Evolutionary conservation across 768 basidiomycete species (phyloP), one percentile per base, ranked within the genome.

Genomic region (Dendrothele bispora): DNA sequence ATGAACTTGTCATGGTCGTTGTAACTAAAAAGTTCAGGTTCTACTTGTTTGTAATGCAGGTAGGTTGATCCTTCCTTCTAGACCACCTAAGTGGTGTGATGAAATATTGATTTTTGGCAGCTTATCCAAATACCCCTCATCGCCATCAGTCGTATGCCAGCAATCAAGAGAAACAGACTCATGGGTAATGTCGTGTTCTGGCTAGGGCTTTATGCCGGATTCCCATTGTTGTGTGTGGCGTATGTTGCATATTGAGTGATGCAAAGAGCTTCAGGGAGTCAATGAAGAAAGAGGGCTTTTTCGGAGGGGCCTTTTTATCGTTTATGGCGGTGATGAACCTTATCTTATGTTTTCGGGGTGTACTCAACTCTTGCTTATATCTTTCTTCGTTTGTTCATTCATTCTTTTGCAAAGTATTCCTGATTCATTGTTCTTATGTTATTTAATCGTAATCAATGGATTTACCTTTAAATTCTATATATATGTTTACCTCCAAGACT

Each of bases 1-100:
- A 99, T 58, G 97, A 98, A 63, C 74, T 99, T 25, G 94, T 98
- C 47, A 99, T 99, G 97, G 83, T 86, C 2, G 78, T 98, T 45
- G 95, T 98, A 12, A 94, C 91, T 18, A 82, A 88, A 61, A 99
- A 99, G 73, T 77, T 98, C 49, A 74, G 88, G 89, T 87, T 52
- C 24, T 43, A 24, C 39, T 15, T 36, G 4, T 27, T n/a, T 30
- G 14, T n/a, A 12, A 39, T 42, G 8, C 12, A 18, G 21, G 4
- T 40, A 46, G n/a, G 24, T n/a, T 47, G 11, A 51, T n/a, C n/a
- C n/a, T n/a, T n/a, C n/a, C 49, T 48, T 10, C n/a, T 34, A 10
- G 11, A 34, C 30, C 38, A 39, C 17, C 39, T 15, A 15, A 15
- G 5, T 8, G 3, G 15, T 18, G 14, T 39, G 15, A 15, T 18